A percentile compares a stretch with the other conserved stretches of the same genome.
These are phyloP conservation scores for Fusarium beomiforme DNA, from an alignment of 2,329 filamentous ascomycete species.

Conservation along the genomic window DNA sequence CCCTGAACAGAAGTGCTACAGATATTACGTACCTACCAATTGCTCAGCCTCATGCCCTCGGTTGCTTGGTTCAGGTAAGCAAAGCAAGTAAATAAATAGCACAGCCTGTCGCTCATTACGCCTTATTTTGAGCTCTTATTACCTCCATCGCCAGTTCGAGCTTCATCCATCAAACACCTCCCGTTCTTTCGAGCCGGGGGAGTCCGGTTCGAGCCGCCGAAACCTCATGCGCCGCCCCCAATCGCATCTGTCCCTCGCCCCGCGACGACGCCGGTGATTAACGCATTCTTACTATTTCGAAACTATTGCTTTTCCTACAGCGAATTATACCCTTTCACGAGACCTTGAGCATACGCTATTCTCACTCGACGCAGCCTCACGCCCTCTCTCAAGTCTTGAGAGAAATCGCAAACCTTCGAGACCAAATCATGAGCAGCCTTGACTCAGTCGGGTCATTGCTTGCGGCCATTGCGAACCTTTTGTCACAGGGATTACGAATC, in stretches of 20 bases:
- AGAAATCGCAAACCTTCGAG: constrained; percentile 22
- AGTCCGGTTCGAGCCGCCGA: constrained; percentile 34
- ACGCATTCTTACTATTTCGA: constrained; percentile 1
- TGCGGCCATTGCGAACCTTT: constrained; percentile 64
- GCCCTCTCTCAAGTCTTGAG: constrained; percentile 14
- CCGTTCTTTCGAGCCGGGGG: constrained; percentile 26
- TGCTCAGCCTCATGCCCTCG: constrained; percentile 42
- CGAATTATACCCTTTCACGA: constrained; percentile 7
- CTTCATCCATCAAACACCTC: constrained; percentile 15
- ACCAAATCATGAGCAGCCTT: constrained; percentile 50
- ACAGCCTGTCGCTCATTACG: constrained; percentile 4
- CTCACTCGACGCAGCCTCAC: constrained; percentile 25
- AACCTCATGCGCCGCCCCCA: constrained; percentile 41
- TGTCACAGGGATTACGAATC: constrained; percentile 64
- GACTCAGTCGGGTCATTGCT: constrained; percentile 68
- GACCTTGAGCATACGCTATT: constrained; percentile 18
- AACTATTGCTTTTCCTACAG: neutral
- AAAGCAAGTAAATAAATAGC: constrained; percentile 23
- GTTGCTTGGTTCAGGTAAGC: constrained; percentile 16
- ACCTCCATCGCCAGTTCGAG: constrained; percentile 7
- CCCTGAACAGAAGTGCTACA: constrained; percentile 22
- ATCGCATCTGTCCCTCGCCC: constrained; percentile 40
- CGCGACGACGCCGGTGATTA: constrained; percentile 43
- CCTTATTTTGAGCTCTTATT: constrained; percentile 15
- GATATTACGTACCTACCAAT: constrained; percentile 29